These are phyloP conservation scores for Fusarium pseudoanthophilum DNA, from an alignment of 2,329 filamentous ascomycete genomes.

Conservation along the genomic window DNA sequence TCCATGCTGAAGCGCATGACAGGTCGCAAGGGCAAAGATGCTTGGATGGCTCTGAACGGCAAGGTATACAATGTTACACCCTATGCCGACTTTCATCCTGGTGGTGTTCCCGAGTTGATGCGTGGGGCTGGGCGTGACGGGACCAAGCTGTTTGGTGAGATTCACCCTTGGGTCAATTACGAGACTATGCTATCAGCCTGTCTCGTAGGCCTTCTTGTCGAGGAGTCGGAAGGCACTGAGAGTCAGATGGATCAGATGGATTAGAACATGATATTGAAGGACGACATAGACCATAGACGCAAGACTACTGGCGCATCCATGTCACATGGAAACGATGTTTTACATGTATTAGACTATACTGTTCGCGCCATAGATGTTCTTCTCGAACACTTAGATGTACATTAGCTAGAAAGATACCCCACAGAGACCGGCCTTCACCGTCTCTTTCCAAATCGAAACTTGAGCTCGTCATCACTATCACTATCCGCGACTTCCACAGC, in stretches of 20 bases:
- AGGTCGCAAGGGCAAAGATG: constrained; percentile 84
- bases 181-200: constrained; percentile 75
- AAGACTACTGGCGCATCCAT: neutral
- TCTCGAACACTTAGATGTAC: constrained; percentile 38
- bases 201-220: constrained; percentile 71
- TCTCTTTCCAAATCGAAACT: constrained; percentile 66
- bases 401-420: constrained; percentile 49
- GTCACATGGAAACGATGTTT: neutral
- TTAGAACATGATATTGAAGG: constrained; percentile 45
- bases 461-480: constrained; percentile 67
- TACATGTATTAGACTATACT: constrained; percentile 12
- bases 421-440: constrained; percentile 47
- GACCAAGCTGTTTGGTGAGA: constrained; percentile 71
- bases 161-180: constrained; percentile 79
- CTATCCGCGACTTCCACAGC: constrained; percentile 51
- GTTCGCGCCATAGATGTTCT: constrained; percentile 26
- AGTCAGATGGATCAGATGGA: constrained; percentile 71
- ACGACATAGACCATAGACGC: neutral
- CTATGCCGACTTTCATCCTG: constrained; percentile 91
- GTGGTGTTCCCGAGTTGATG: constrained; percentile 80
- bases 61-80: constrained; percentile 95
- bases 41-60: constrained; percentile 90
- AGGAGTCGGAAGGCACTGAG: constrained; percentile 59
- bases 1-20: constrained; percentile 81
- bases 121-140: constrained; percentile 70